These are phyloP conservation scores for Shiraia bambusicola DNA, from an alignment of 2,329 filamentous ascomycete species.

Conservation along the genomic window DNA sequence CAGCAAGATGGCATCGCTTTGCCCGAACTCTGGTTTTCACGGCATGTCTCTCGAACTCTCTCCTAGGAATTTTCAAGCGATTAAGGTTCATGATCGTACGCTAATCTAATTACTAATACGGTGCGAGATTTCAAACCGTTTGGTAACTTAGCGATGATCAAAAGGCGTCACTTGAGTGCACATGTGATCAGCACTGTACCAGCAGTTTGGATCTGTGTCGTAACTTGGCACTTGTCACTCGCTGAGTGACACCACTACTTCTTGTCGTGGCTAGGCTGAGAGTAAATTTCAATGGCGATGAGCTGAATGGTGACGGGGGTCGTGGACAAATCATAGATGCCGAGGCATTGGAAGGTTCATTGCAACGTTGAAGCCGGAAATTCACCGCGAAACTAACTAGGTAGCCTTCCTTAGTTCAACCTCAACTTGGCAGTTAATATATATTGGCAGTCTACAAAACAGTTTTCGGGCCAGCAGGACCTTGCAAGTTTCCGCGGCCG, in stretches of 20 bases:
- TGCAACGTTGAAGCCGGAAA: slow-evolving; percentile 1
- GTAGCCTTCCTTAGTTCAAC: too few relatives aligned
- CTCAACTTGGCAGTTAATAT: too few relatives aligned
- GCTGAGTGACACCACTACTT: neutral
- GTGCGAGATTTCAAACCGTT: neutral
- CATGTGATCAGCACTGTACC: neutral
- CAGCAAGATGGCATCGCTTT: neutral
- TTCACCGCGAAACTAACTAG: neutral
- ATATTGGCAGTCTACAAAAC: too few relatives aligned
- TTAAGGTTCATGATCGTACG: neutral
- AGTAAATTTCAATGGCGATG: neutral
- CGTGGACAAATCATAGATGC: slow-evolving; percentile 1
- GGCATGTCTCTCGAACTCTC: too few relatives aligned
- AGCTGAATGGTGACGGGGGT: neutral
- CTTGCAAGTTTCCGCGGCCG: too few relatives aligned
- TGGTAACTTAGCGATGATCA: neutral
- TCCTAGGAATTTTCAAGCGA: too few relatives aligned
- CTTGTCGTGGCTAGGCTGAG: neutral
- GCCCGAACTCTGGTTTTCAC: neutral
- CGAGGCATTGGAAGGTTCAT: slow-evolving; percentile 6
- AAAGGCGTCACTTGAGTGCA: neutral
- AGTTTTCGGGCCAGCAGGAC: too few relatives aligned
- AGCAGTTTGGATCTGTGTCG: slow-evolving; percentile 1
- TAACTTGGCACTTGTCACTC: slow-evolving; percentile 3
- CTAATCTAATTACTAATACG: neutral